phyloP scores from a whole-genome alignment of 202 grass and related monocot species.

The Bolboschoenoplectus hybrid region DNA sequence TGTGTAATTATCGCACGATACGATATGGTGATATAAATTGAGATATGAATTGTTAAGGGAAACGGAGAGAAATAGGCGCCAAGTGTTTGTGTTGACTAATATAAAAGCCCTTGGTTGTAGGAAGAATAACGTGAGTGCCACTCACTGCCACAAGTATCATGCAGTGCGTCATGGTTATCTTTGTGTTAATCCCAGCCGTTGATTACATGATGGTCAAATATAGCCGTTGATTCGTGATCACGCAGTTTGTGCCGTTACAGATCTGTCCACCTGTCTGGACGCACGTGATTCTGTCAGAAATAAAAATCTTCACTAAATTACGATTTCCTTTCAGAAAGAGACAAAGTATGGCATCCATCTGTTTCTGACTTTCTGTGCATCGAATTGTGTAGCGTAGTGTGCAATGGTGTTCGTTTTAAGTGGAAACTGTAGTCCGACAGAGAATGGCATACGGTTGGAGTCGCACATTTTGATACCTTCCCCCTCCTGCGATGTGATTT shows the following conservation, averaged over 20 bases:
- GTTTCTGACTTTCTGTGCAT: not conserved
- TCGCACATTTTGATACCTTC: not conserved
- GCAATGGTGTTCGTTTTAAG: not conserved
- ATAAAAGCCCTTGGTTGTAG: not conserved
- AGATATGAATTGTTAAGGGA: not conserved
- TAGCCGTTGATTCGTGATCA: conserved; percentile 8
- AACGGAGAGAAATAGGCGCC: not conserved
- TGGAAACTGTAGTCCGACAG: not conserved
- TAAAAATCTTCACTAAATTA: not conserved
- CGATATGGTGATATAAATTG: not conserved
- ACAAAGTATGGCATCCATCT: not conserved
- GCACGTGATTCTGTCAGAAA: conserved; percentile 35
- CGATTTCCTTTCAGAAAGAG: not conserved
- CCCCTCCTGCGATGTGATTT: no score
- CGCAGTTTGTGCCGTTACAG: not conserved
- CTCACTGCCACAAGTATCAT: not conserved
- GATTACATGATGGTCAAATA: not conserved
- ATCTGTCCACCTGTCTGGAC: conserved; percentile 25
- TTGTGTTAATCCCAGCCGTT: not conserved
- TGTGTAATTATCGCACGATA: no score
- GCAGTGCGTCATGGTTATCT: not conserved
- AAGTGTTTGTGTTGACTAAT: not conserved
- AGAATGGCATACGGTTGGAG: not conserved
- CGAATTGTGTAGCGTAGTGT: not conserved
- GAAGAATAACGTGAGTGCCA: conserved; percentile 30